Percentiles rank a stretch among this genome's conserved stretches.
phyloP scores from a whole-genome alignment of 768 basidiomycete genomes.

The Termitomyces eurrhizus region DNA sequence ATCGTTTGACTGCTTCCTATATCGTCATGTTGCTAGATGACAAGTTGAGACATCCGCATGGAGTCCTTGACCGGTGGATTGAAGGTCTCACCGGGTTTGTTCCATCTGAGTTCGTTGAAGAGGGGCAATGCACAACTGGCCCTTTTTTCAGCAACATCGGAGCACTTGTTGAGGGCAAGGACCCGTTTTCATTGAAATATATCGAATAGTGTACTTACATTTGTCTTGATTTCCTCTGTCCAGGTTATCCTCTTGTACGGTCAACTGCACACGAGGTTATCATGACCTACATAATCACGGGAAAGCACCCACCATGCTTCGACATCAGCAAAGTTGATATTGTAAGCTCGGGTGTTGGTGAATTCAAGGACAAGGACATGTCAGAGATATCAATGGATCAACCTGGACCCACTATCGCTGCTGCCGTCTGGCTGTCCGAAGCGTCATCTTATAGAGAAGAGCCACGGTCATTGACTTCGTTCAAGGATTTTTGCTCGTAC shows the following conservation, averaged over 20 bases:
- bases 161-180: neutral
- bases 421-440: conserved; percentile 3
- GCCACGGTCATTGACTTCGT: neutral
- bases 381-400: conserved; percentile 2
- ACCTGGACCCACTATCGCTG: neutral
- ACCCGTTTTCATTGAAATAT: neutral
- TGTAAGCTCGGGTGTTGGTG: neutral
- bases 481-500: neutral
- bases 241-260: neutral
- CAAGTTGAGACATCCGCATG: neutral
- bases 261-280: neutral
- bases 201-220: too few species aligned
- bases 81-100: neutral
- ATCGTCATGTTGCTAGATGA: neutral
- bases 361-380: conserved; percentile 6
- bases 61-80: neutral
- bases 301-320: conserved; percentile 2
- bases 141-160: neutral
- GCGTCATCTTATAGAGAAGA: neutral
- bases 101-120: neutral
- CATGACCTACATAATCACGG: conserved; percentile 3
- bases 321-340: neutral
- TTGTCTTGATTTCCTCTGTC: neutral
- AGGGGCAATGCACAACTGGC: neutral
- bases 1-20: neutral